phyloP scores from a whole-genome alignment of 306 rosid genomes.

The Argentina anserina region DNA sequence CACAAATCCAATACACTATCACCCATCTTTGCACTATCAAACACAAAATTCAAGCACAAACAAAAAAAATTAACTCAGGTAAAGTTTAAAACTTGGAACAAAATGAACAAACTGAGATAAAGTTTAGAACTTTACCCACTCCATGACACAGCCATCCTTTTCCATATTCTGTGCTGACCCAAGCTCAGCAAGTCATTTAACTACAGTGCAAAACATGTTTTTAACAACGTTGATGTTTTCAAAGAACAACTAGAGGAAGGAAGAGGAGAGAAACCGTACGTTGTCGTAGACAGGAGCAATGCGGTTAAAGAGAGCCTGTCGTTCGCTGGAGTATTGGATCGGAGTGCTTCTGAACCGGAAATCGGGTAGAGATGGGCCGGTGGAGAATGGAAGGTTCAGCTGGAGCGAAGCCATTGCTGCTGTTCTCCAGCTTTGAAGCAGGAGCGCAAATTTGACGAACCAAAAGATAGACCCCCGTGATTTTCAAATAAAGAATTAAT shows the following conservation, averaged over 20 bases:
- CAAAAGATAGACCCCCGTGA: no score
- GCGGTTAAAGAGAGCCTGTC: conserved; percentile 70
- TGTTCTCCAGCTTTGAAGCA: no score
- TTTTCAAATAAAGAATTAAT: no score
- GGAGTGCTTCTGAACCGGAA: conserved; percentile 31
- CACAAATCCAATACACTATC: conserved; percentile 78
- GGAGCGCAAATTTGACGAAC: neutral
- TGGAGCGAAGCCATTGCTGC: conserved; percentile 28
- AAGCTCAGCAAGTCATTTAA: conserved; percentile 73
- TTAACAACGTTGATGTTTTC: neutral
- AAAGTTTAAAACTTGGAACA: neutral
- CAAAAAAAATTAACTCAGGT: neutral
- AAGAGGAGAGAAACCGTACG: conserved; percentile 28
- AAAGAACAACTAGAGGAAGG: neutral
- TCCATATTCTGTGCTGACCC: conserved; percentile 91
- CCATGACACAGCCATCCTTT: conserved; percentile 91
- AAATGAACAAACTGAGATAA: neutral
- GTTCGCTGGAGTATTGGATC: conserved; percentile 46
- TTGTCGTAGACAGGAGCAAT: conserved; percentile 83
- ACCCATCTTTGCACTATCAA: conserved; percentile 62
- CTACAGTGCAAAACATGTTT: conserved; percentile 23
- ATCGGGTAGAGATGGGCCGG: conserved; percentile 15
- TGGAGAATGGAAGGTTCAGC: conserved; percentile 21
- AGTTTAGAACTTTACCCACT: conserved; percentile 38
- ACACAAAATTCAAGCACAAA: neutral